Evolutionary conservation across 1,284 basidiomycete genomes (phyloP).

Genomic region (Entoloma clypeatum): DNA sequence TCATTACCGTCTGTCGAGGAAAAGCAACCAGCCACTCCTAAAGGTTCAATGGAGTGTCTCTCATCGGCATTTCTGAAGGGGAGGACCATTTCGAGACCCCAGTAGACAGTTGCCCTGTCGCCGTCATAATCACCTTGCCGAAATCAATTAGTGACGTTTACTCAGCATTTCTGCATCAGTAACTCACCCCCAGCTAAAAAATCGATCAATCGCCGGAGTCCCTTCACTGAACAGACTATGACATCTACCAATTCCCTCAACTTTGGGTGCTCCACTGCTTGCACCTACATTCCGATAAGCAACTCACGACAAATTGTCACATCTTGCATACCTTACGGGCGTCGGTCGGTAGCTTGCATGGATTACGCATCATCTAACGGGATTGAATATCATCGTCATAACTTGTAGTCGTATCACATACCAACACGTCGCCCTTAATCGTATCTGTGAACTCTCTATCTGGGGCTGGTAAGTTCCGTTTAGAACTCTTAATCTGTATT

Average conservation of each 20-base stretch:
- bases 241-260: constrained; percentile 43
- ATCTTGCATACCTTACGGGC: constrained; percentile 41
- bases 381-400: not conserved
- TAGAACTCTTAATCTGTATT: constrained; percentile 43
- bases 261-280: constrained; percentile 41
- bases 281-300: constrained; percentile 31
- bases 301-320: constrained; percentile 7
- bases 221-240: constrained; percentile 46
- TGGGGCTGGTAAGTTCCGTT: constrained; percentile 30
- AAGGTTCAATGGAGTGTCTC: constrained; percentile 41
- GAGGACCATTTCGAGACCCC: constrained; percentile 45
- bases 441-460: constrained; percentile 42
- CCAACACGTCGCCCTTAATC: constrained; percentile 41
- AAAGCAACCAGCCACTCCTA: constrained; percentile 41
- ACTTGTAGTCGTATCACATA: constrained; percentile 6
- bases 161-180: constrained; percentile 1
- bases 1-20: constrained; percentile 36
- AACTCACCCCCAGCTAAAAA: constrained; percentile 44
- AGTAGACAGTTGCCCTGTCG: constrained; percentile 44
- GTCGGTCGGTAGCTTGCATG: constrained; percentile 53
- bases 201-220: constrained; percentile 43
- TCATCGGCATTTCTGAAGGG: constrained; percentile 47
- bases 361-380: constrained; percentile 40
- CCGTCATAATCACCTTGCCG: constrained; percentile 49
- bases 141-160: not conserved